Base-by-base conservation (phyloP, 75 land plant genomes). In the Pinus tabuliformis region DNA sequence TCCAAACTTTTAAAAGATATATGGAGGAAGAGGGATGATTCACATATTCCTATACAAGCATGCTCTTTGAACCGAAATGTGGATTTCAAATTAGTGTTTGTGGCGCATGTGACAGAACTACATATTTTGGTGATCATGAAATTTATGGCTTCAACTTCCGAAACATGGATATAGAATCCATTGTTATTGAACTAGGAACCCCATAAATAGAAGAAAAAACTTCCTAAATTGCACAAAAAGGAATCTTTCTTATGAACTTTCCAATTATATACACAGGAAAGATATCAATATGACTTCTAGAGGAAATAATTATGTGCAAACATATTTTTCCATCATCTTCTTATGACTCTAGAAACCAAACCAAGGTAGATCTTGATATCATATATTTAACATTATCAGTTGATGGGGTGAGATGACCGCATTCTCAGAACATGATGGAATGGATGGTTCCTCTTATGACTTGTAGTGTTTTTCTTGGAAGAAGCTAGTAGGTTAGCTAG, bases 161-260 rank as follows among this genome's bases (percentile, higher is more conserved):
- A 63, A 85, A 0, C 86, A 92, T 65, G 91, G 95, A 58, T 92
- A 93, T 81, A 95, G 95, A 2, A 81, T 92, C 73, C 84, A 87
- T 74, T 87, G 93, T 54, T 85, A 85, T 65, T 87, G 88, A 87
- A 75, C 91, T 7, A 86, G 82, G 72, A 81, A 74, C 0, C 66
- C 81, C 24, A 84, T 78, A 63, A 57, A 75, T 72, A 81, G 78
- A 26, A 75, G 62, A 0, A 79, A 66, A 66, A 66, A 66, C 45
- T 66, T 66, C 71, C 49, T 13, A 39, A 22, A 58, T 78, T 62
- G 86, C 28, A 77, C 45, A 66, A 21, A 11, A 18, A 66, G 83
- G 58, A 71, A 85, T 73, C 79, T 52, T 77, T 88, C 91, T 65
- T 86, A 86, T 62, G 86, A 87, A 11, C 56, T 84, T 22, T 82